phyloP scores from a whole-genome alignment of 2,329 filamentous ascomycete species.

The Myrmaecium sp. region DNA sequence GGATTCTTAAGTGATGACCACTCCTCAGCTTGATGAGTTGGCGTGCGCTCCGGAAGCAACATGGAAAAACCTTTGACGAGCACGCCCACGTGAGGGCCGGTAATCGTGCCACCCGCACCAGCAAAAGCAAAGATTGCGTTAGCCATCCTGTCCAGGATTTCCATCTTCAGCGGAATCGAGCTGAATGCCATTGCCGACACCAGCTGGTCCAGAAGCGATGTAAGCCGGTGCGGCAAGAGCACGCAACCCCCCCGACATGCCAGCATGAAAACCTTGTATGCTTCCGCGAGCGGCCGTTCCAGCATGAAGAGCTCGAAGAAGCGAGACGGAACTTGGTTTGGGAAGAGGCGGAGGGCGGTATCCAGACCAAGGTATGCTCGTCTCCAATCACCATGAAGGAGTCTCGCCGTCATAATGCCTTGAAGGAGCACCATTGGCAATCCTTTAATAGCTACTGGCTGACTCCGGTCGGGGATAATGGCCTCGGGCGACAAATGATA shows the following conservation, averaged over 20 bases:
- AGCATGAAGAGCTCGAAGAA: slow-evolving; percentile 29
- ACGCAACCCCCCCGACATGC: slow-evolving; percentile 28
- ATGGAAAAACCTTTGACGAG: slow-evolving; percentile 19
- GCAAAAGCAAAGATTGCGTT: slow-evolving; percentile 25
- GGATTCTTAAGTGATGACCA: too few relatives aligned
- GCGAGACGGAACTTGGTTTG: slow-evolving; percentile 22
- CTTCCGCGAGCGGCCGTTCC: slow-evolving; percentile 29
- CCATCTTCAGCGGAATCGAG: slow-evolving; percentile 8
- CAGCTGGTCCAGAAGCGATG: slow-evolving; percentile 17
- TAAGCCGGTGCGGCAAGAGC: slow-evolving; percentile 15
- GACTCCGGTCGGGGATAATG: slow-evolving; percentile 25
- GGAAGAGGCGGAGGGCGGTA: slow-evolving; percentile 29
- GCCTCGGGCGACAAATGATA: slow-evolving; percentile 32
- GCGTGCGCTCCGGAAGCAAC: slow-evolving; percentile 10
- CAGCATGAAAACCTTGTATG: slow-evolving; percentile 30
- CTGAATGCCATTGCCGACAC: slow-evolving; percentile 10
- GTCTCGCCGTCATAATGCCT: slow-evolving; percentile 30
- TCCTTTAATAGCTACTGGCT: slow-evolving; percentile 14
- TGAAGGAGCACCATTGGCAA: slow-evolving; percentile 28
- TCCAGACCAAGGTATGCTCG: slow-evolving; percentile 34
- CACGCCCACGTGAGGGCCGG: slow-evolving; percentile 18
- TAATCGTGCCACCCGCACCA: slow-evolving; percentile 20
- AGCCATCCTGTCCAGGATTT: slow-evolving; percentile 21
- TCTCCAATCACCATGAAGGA: slow-evolving; percentile 28
- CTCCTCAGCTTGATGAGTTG: too few relatives aligned